These are phyloP conservation scores for Candida sanyaensis DNA, from an alignment of 1,139 yeast species.

Conservation along the genomic window DNA sequence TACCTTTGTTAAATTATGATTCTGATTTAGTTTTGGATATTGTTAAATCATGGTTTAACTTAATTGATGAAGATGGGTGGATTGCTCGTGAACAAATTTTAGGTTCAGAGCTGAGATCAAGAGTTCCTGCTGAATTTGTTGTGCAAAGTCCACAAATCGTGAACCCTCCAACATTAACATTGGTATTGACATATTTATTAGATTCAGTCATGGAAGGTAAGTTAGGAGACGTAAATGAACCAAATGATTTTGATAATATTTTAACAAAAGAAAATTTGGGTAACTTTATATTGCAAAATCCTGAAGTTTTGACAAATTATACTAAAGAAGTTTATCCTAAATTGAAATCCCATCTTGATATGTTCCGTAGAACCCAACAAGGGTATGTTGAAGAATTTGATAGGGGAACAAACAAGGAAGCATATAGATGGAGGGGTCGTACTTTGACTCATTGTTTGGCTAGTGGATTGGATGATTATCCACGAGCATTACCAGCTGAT, in stretches of 20 bases:
- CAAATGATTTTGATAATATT: conserved; percentile 20
- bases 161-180: conserved; percentile 92
- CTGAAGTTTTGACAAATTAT: conserved; percentile 62
- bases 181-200: conserved; percentile 71
- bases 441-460: conserved; percentile 85
- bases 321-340: conserved; percentile 74
- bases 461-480: conserved; percentile 95
- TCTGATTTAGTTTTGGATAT: conserved; percentile 82
- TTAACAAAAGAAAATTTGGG: conserved; percentile 32
- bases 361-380: conserved; percentile 81
- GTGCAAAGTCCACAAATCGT: conserved; percentile 90
- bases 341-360: conserved; percentile 73
- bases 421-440: conserved; percentile 93
- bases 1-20: conserved; percentile 82
- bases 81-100: conserved; percentile 93
- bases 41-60: conserved; percentile 80
- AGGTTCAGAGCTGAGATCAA: conserved; percentile 86
- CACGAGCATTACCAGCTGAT: conserved; percentile 81
- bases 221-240: conserved; percentile 25
- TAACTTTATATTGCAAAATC: conserved; percentile 55
- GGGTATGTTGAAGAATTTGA: conserved; percentile 78
- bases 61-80: conserved; percentile 94
- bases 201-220: conserved; percentile 32
- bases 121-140: conserved; percentile 85
- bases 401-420: conserved; percentile 61